These are phyloP conservation scores for Leishmania martiniquensis DNA, from an alignment of 208 protist species.

Conservation along the genomic window DNA sequence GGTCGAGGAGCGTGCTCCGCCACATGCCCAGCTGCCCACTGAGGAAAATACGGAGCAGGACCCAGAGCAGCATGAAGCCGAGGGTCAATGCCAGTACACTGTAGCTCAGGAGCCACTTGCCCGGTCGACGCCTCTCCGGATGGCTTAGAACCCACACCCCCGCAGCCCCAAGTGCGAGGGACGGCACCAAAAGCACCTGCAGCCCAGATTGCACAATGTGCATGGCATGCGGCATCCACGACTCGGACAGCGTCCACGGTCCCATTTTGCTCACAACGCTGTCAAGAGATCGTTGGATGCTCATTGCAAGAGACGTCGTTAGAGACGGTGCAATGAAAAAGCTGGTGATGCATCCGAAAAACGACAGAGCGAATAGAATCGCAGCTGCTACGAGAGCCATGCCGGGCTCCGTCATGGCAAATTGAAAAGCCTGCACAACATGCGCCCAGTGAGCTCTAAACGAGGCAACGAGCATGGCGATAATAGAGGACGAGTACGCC, in stretches of 20 bases:
- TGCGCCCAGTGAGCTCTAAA: not conserved
- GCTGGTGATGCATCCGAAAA: conserved; percentile 10
- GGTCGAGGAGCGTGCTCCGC: not conserved
- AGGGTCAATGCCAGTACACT: not conserved
- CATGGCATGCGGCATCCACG: conserved; percentile 9
- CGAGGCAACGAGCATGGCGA: not conserved
- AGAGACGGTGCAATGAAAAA: conserved; percentile 11
- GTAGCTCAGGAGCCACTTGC: conserved; percentile 9
- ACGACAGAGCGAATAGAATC: conserved; percentile 16
- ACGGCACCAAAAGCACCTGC: not conserved
- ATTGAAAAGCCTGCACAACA: conserved; percentile 19
- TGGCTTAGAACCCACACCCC: conserved; percentile 5
- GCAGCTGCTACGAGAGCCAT: conserved; percentile 26
- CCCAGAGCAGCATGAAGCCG: not conserved
- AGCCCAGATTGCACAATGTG: not conserved
- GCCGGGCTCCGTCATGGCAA: conserved; percentile 20
- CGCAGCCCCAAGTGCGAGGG: not conserved
- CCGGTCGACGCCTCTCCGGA: conserved; percentile 5
- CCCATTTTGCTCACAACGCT: not conserved
- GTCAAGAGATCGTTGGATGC: not conserved
- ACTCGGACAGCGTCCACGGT: no score
- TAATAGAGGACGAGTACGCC: not conserved
- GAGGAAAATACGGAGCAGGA: not conserved
- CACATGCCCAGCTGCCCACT: conserved; percentile 2
- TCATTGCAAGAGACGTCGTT: conserved; percentile 1